Percentiles rank a stretch among this genome's conserved stretches.
Conservation (phyloP, 2,329 filamentous ascomycete genomes). For the Pseudonectria foliicola region DNA sequence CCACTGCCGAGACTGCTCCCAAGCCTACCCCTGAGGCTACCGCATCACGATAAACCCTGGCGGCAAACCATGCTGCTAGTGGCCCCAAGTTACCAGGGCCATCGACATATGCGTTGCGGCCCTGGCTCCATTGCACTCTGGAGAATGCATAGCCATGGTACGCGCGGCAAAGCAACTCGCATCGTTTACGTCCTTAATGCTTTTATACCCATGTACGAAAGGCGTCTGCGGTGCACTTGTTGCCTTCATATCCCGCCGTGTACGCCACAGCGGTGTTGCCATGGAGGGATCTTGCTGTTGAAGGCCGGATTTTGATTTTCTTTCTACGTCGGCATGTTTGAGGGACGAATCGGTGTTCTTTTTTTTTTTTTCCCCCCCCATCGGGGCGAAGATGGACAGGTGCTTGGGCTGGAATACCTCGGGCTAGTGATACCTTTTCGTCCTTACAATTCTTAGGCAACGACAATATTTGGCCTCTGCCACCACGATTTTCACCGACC, state of each 20-base stretch:
- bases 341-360: constrained; percentile 8
- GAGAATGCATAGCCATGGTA: constrained; percentile 4
- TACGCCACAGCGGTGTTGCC: constrained; percentile 15
- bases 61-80: constrained; percentile 1
- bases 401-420: constrained; percentile 5
- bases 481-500: too few species aligned
- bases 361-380: too few species aligned
- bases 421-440: constrained; percentile 6
- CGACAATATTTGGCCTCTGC: too few species aligned
- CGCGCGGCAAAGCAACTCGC: constrained; percentile 8
- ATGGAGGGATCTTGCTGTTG: constrained; percentile 17
- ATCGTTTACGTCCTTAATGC: constrained; percentile 19
- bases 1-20: constrained; percentile 3
- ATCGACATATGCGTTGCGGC: background rate
- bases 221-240: constrained; percentile 13
- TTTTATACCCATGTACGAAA: constrained; percentile 23
- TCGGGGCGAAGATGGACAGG: constrained; percentile 9
- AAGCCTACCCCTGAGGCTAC: constrained; percentile 5
- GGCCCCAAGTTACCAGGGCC: background rate
- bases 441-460: too few species aligned
- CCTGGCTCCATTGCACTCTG: background rate
- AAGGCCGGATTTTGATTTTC: constrained; percentile 12
- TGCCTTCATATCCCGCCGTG: constrained; percentile 17
- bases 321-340: constrained; percentile 5
- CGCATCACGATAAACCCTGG: constrained; percentile 10